Conservation (phyloP, 495 filamentous ascomycete species). For the Xylaria bambusicola region DNA sequence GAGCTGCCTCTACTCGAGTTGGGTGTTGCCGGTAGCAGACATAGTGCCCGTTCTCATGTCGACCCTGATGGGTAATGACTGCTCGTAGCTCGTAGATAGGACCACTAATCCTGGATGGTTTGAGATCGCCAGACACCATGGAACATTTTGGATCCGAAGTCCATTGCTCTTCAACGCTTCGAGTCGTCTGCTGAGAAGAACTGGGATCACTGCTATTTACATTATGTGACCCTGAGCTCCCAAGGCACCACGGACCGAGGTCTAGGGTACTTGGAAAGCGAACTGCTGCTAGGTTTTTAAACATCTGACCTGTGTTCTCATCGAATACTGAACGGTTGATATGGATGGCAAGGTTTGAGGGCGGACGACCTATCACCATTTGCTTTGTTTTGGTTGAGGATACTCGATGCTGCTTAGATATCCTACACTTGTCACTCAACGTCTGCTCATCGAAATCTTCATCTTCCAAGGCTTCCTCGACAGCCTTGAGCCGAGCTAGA, state of each 20-base stretch:
- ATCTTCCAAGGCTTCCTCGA: conserved; percentile 70
- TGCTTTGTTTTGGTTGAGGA: conserved; percentile 85
- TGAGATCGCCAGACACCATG: conserved; percentile 61
- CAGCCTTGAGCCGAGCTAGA: conserved; percentile 55
- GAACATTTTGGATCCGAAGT: conserved; percentile 61
- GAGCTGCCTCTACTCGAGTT: too few relatives aligned
- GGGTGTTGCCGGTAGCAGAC: conserved; percentile 80
- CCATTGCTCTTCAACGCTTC: conserved; percentile 63
- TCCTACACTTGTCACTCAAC: conserved; percentile 69
- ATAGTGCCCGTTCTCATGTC: conserved; percentile 95
- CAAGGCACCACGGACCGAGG: conserved; percentile 76
- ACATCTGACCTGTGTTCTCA: conserved; percentile 70
- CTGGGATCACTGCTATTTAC: neutral
- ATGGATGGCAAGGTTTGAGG: conserved; percentile 78
- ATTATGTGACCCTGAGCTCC: conserved; percentile 40
- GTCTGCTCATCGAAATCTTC: conserved; percentile 81
- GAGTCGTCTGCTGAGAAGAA: neutral
- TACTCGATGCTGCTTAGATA: conserved; percentile 66
- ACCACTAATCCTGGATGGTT: conserved; percentile 45
- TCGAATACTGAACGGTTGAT: conserved; percentile 92
- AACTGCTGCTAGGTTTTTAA: conserved; percentile 81
- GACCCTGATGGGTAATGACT: conserved; percentile 84
- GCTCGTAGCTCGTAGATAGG: conserved; percentile 79
- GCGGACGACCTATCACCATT: conserved; percentile 77
- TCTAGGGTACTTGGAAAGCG: conserved; percentile 73